Base-by-base conservation (phyloP, 164 flowering plant species). In the Tetrastigma voinierianum region DNA sequence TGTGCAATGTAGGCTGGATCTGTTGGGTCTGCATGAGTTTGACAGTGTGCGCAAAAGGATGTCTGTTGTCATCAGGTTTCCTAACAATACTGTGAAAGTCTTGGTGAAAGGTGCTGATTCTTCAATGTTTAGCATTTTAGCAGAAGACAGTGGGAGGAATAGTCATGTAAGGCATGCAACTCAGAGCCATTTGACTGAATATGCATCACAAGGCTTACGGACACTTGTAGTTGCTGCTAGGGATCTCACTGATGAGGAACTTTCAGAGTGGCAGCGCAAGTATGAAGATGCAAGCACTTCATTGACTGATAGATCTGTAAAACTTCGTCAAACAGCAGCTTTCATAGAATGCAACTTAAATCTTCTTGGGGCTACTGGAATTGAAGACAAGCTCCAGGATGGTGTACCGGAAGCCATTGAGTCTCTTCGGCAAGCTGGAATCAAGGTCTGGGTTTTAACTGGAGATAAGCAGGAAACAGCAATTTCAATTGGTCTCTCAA, bases 391-490 rank as follows among this genome's bases (percentile, higher is more conserved):
- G 73, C 73, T 93, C 57, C 98, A 93, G 80, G 90, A 85, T 62
- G 96, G 96, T 75, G 98, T 93, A 14, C 98, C 98, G 16, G 96
- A 93, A 80, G 65, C 98, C 69, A 93, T 93, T 70, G 98, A 93
- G 76, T 86, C 95, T 61, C 95, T 93, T 17, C 75, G 98, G 46
- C 88, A 89, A 78, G 98, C 98, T 45, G 98, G 98, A 72, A 89
- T 93, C 56, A 90, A 89, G 67, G 95, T 93, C 67, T 93, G 96
- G 96, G 96, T 93, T 73, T 84, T 93, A 67, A 93, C 98, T 58
- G 98, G 98, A 15, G 98, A 93, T 78, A 93, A 93, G 79, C 98
- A 93, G 71, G 98, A 93, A 71, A 93, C 98, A 44, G 98, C 98
- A 60, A 87, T 93, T 74, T 93, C 98, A 48, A 93, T 93, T 72